phyloP scores from a whole-genome alignment of 75 land plant genomes.

The Azolla pinnata region DNA sequence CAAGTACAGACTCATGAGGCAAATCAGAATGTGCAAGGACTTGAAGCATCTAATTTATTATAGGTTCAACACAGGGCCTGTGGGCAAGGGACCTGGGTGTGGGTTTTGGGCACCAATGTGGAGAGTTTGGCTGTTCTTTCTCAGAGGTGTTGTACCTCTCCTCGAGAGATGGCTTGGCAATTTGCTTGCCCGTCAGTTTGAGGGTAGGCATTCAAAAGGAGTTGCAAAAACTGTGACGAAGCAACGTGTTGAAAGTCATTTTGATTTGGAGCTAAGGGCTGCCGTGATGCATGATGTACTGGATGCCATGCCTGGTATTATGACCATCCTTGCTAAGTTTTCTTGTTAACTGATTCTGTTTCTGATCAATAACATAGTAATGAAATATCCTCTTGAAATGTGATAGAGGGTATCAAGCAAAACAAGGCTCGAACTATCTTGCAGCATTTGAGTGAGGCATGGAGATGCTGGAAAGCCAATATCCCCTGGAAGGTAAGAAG shows the following conservation, averaged over 20 bases:
- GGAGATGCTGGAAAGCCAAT: constrained; percentile 99
- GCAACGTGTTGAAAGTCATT: constrained; percentile 98
- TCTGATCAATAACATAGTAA: neutral
- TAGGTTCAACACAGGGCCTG: constrained; percentile 97
- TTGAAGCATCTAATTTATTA: constrained; percentile 96
- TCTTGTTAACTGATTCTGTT: neutral
- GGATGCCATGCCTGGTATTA: constrained; percentile 94
- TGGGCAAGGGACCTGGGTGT: constrained; percentile 99
- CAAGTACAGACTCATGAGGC: constrained; percentile 94
- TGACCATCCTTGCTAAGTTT: neutral
- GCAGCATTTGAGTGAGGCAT: constrained; percentile 98
- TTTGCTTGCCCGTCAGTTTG: constrained; percentile 93
- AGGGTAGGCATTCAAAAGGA: constrained; percentile 98
- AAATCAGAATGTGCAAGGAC: constrained; percentile 98
- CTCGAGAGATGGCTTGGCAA: constrained; percentile 97
- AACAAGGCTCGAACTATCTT: constrained; percentile 92
- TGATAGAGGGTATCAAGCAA: constrained; percentile 92
- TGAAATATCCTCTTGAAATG: neutral
- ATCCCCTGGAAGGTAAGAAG: constrained; percentile 90
- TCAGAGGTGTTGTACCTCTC: constrained; percentile 94
- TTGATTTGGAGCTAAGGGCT: constrained; percentile 97
- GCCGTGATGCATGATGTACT: constrained; percentile 99
- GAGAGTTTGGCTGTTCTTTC: constrained; percentile 98
- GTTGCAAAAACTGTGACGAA: constrained; percentile 98
- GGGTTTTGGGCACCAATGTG: constrained; percentile 99